Evolutionary conservation across 2,329 filamentous ascomycete species (phyloP), one percentile per base, ranked within the genome.

Genomic region (Aspergillus felis): DNA sequence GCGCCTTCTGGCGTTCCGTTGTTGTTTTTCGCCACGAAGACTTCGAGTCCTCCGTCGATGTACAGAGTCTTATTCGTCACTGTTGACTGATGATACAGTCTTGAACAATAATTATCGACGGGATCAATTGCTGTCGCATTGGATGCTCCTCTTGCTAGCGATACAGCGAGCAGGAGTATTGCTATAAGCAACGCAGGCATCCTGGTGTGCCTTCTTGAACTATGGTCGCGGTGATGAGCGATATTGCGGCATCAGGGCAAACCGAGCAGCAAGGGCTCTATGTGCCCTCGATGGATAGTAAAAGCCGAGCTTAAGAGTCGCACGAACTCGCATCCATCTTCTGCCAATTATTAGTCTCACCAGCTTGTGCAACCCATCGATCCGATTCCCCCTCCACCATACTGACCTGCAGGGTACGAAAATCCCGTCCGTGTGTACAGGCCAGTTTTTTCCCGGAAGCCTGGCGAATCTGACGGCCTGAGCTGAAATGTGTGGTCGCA

Each of bases 31-130:
- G 60, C 51, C 9, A 64, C 61, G 51, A 68, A 71, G 3, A 63
- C 64, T 57, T 71, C 63, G 12, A 64, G 51, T 22, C 69, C 69
- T 3, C 68, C 68, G 57, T 71, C 65, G 44, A 71, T 69, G 49
- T 70, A 71, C 9, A 72, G 60, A 12, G 55, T 65, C 29, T 61
- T 58, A 52, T 71, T 66, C 56, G 69, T 71, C n/a, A 68, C 57
- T 17, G 61, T 56, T n/a, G 68, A 70, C 60, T 69, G 67, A 56
- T 71, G 68, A 29, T 65, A 63, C 35, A 69, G 57, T 50, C 69
- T 62, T 42, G 63, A 57, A 56, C 68, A 71, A 53, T 68, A 66
- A 53, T 67, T 66, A 17, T 52, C 47, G 46, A 69, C 64, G 9
- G 67, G 64, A 55, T 70, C 64, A 32, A 69, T 51, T 47, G 60